Base-by-base conservation (phyloP, 768 basidiomycete species). In the Leccinum uliginosum region DNA sequence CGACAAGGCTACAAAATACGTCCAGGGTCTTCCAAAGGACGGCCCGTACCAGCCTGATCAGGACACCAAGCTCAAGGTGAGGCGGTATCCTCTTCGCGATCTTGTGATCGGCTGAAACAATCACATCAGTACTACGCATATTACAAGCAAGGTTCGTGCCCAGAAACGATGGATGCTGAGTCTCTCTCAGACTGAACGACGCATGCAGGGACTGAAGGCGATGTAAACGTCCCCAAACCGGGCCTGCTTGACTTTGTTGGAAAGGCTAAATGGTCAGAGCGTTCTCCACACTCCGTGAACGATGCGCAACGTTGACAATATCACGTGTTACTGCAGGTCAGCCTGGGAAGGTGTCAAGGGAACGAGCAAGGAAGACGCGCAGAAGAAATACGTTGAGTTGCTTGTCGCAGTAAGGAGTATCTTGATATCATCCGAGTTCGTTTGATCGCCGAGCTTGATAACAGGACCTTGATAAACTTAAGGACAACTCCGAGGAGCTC, bases 181-280 rank as follows among this genome's bases (percentile, higher is more conserved):
- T 26, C 34, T 27, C 30, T 6, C 40, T 6, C n/a, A n/a, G n/a
- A n/a, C 48, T 58, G 48, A 59, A 24, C 12, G n/a, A n/a, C 4
- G 21, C 49, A n/a, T 48, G 8, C 53, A 93, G 93, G 83, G 46
- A 92, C 78, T 7, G 67, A 83, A 35, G 93, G 94, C 51, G 86
- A 95, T 71, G 79, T 80, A 62, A 87, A 80, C 69, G 84, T 75
- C 51, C 0, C 71, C 24, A 75, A 81, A 24, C 89, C 90, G 45
- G 91, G 92, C 45, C 56, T 93, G 75, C 69, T 97, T 38, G 91
- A 96, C 70, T 95, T 97, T 67, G 74, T 76, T 21, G 95, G 87
- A 62, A 94, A 90, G 75, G 87, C 85, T 61, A 98, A 98, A 79
- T 96, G 93, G 93, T 93, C 29, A 51, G 14, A 3, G 60, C 74